phyloP scores from a whole-genome alignment of 2,329 filamentous ascomycete species.

The Aurifilum marmelostoma region DNA sequence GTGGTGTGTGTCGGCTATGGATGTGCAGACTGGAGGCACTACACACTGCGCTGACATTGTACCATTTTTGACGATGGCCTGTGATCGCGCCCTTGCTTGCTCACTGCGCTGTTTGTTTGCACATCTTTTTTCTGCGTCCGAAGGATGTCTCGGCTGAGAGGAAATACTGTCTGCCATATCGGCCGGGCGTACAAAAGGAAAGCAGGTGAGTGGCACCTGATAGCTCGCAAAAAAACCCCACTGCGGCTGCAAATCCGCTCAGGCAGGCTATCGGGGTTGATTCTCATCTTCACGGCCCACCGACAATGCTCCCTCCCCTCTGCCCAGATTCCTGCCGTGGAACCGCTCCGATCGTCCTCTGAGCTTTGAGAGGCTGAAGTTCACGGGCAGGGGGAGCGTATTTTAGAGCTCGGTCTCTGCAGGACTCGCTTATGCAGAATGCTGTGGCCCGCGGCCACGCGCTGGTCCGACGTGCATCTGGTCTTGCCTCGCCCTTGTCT shows the following conservation, averaged over 20 bases:
- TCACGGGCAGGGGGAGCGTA: not conserved
- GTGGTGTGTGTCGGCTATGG: not conserved
- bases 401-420: not conserved
- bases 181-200: not conserved
- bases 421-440: not conserved
- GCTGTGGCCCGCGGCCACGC: slow-evolving; percentile 15
- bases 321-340: not conserved
- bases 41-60: not conserved
- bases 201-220: not conserved
- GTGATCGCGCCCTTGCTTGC: not conserved
- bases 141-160: not conserved
- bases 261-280: not conserved
- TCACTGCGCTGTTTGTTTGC: not conserved
- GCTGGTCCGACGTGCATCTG: slow-evolving; percentile 10
- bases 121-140: not conserved
- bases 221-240: not conserved
- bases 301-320: not conserved
- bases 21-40: not conserved
- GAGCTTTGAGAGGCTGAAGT: not conserved
- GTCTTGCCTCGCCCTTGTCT: slow-evolving; percentile 12
- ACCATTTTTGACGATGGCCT: not conserved
- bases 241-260: not conserved
- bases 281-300: not conserved
- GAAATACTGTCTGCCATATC: not conserved
- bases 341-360: not conserved